These are phyloP conservation scores for Gardenia jasminoides DNA, from an alignment of 257 asterid species.

Conservation along the genomic window DNA sequence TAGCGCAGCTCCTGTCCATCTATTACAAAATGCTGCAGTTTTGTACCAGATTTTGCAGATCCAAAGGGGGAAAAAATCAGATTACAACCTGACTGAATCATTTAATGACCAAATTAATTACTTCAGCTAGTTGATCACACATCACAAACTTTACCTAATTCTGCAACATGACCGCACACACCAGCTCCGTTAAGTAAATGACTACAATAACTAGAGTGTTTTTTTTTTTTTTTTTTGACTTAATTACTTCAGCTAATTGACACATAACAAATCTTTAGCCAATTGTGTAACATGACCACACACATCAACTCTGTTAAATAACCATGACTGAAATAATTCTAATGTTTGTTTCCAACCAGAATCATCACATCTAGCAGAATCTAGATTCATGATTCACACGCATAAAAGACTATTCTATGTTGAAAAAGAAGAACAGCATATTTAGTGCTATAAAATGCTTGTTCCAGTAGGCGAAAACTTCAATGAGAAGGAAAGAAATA, in stretches of 20 bases:
- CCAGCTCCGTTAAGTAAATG: neutral
- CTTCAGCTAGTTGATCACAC: neutral
- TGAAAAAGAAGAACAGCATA: neutral
- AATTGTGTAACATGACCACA: neutral
- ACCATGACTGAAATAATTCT: neutral
- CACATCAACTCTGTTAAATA: neutral
- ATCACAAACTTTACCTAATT: neutral
- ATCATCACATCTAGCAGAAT: neutral
- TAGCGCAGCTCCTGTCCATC: too few relatives aligned
- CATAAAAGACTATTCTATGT: neutral
- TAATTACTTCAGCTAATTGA: neutral
- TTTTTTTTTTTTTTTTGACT: neutral
- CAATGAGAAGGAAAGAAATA: slow-evolving; percentile 1
- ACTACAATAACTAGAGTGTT: neutral
- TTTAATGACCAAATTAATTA: neutral
- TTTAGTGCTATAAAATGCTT: neutral
- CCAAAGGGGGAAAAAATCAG: neutral
- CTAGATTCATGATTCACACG: neutral
- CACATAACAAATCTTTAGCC: neutral
- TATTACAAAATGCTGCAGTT: neutral
- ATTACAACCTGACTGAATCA: neutral
- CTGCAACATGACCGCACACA: neutral
- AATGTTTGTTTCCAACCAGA: neutral
- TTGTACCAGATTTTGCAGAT: neutral
- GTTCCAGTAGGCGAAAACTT: neutral